Evolutionary conservation across 805 yeast genomes (phyloP).

Genomic region (Yarrowia deformans): DNA sequence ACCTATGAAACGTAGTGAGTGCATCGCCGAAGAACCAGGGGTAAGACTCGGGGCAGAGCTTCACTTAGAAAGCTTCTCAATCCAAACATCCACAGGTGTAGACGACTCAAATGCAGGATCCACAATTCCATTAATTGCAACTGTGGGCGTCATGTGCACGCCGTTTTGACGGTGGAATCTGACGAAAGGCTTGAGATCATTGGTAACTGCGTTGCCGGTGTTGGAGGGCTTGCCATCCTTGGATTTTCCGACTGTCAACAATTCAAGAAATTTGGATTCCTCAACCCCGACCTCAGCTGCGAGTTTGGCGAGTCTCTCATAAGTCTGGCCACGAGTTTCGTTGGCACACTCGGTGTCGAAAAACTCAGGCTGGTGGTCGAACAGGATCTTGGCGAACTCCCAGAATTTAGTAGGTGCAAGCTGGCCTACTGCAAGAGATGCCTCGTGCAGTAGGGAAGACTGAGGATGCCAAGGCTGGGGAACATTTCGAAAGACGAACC

Average conservation of each 20-base stretch:
- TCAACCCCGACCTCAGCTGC: conserved; percentile 54
- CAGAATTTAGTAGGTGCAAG: conserved; percentile 63
- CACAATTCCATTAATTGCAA: conserved; percentile 70
- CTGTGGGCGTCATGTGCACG: conserved; percentile 86
- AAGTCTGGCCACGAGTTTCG: conserved; percentile 63
- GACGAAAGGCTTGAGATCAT: conserved; percentile 76
- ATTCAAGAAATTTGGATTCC: conserved; percentile 50
- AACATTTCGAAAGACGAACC: conserved; percentile 71
- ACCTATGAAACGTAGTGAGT: background rate
- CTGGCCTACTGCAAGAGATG: conserved; percentile 69
- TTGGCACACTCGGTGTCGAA: conserved; percentile 68
- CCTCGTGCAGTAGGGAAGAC: conserved; percentile 72
- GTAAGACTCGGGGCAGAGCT: background rate
- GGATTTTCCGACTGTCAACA: conserved; percentile 50
- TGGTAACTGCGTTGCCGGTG: conserved; percentile 63
- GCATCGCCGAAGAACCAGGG: background rate
- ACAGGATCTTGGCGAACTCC: conserved; percentile 63
- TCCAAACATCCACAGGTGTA: conserved; percentile 58
- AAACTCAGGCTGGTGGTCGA: conserved; percentile 61
- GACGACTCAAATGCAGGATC: conserved; percentile 68
- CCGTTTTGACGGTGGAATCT: conserved; percentile 77
- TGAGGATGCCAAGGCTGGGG: conserved; percentile 94
- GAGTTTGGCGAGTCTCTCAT: conserved; percentile 60
- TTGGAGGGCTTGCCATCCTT: conserved; percentile 54
- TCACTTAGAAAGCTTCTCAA: conserved; percentile 44